Evolutionary conservation across 2,329 filamentous ascomycete genomes (phyloP).

Genomic region (Colletotrichum magnum): DNA sequence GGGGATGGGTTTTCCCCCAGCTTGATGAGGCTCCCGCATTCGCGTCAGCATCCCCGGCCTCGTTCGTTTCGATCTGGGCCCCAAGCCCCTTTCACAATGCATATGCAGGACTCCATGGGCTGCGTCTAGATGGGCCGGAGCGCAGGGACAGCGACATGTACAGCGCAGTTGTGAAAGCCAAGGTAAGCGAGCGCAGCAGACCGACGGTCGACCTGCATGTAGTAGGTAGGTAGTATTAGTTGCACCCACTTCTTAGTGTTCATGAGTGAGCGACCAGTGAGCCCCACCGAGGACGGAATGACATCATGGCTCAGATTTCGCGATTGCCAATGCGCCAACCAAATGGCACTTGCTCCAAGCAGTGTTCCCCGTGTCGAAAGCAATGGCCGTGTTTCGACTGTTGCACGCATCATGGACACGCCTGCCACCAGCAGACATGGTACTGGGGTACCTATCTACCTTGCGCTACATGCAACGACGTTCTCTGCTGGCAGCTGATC

Average conservation of each 20-base stretch:
- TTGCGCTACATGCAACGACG: conserved; percentile 15
- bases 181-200: no score
- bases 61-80: conserved; percentile 31
- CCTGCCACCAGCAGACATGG: neutral
- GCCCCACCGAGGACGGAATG: conserved; percentile 27
- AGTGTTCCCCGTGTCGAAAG: no score
- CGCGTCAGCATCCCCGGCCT: conserved; percentile 25
- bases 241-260: no score
- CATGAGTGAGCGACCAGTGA: neutral
- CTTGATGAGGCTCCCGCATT: conserved; percentile 20
- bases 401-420: conserved; percentile 36
- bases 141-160: conserved; percentile 13
- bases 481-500: neutral
- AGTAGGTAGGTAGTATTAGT: no score
- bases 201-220: no score
- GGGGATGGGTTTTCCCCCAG: neutral
- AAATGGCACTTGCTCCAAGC: conserved; percentile 17
- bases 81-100: conserved; percentile 38
- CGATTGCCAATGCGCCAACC: conserved; percentile 27
- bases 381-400: neutral
- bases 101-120: conserved; percentile 35
- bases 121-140: conserved; percentile 25
- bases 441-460: no score
- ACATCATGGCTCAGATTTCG: conserved; percentile 31
- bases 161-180: neutral